phyloP scores from a whole-genome alignment of 768 basidiomycete genomes.

The Epithele typhae region DNA sequence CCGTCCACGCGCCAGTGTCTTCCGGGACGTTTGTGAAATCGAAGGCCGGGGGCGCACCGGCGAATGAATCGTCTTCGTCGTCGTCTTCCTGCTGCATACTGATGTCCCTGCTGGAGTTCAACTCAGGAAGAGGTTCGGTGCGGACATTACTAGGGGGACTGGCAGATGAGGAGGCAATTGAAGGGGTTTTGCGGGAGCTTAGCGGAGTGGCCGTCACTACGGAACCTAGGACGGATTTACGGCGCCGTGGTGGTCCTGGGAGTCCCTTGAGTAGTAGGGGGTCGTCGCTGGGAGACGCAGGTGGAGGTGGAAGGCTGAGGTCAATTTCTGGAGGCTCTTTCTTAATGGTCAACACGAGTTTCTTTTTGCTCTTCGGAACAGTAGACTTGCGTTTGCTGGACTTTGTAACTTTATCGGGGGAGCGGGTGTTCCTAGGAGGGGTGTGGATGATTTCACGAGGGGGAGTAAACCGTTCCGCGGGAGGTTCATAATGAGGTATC shows the following conservation, averaged over 20 bases:
- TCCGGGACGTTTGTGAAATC: slow-evolving; percentile 15
- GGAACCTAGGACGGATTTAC: slow-evolving; percentile 3
- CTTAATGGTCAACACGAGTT: slow-evolving; percentile 38
- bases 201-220: slow-evolving; percentile 23
- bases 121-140: slow-evolving; percentile 14
- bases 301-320: slow-evolving; percentile 53
- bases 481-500: slow-evolving; percentile 57
- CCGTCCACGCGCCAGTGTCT: slow-evolving; percentile 15
- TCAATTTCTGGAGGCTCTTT: slow-evolving; percentile 64
- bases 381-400: slow-evolving; percentile 34
- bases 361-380: slow-evolving; percentile 22
- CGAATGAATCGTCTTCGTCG: slow-evolving; percentile 13
- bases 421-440: slow-evolving; percentile 25
- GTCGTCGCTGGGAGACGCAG: slow-evolving; percentile 73
- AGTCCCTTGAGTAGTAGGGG: slow-evolving; percentile 49
- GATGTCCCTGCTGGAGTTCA: slow-evolving; percentile 14
- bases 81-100: slow-evolving; percentile 9
- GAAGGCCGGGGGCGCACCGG: slow-evolving; percentile 16
- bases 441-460: slow-evolving; percentile 56
- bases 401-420: slow-evolving; percentile 28
- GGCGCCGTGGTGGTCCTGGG: slow-evolving; percentile 34
- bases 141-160: slow-evolving; percentile 5
- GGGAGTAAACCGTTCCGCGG: slow-evolving; percentile 64
- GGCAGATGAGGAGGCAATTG: slow-evolving; percentile 29
- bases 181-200: slow-evolving; percentile 34